phyloP scores from a whole-genome alignment of 257 asterid species.

The Plantago elongata region DNA sequence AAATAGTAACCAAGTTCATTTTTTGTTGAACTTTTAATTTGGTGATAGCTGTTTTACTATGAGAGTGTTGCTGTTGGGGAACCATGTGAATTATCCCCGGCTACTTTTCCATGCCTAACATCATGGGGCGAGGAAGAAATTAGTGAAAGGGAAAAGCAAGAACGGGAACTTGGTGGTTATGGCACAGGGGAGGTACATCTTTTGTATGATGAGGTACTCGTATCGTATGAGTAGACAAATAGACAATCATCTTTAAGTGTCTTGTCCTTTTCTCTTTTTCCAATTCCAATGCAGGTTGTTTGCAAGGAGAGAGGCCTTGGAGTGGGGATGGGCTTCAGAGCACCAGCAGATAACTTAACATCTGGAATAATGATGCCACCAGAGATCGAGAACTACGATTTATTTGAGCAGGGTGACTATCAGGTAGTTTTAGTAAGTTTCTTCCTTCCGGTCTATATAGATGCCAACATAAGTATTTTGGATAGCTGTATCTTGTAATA shows the following conservation, averaged over 20 bases:
- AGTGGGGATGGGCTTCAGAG: conserved; percentile 60
- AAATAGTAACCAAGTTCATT: conserved; percentile 4
- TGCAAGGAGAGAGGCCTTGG: conserved; percentile 98
- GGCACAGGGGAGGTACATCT: conserved; percentile 88
- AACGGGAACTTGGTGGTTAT: conserved; percentile 92
- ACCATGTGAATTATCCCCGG: conserved; percentile 76
- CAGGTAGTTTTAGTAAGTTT: conserved; percentile 35
- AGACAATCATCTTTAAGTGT: conserved; percentile 18
- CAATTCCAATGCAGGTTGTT: conserved; percentile 53
- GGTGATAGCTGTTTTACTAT: conserved; percentile 82
- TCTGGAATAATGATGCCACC: conserved; percentile 33
- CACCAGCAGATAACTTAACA: conserved; percentile 43
- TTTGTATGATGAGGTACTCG: not conserved
- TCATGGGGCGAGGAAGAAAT: conserved; percentile 99
- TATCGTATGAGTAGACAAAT: conserved; percentile 5
- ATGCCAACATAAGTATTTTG: not conserved
- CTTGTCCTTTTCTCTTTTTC: not conserved
- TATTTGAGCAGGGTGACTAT: conserved; percentile 42
- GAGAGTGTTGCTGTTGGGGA: conserved; percentile 96
- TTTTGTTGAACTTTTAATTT: conserved; percentile 16
- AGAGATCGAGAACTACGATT: conserved; percentile 42
- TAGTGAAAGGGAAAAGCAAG: conserved; percentile 91
- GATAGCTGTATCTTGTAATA: not conserved
- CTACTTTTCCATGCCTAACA: conserved; percentile 80
- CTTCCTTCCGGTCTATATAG: not conserved